These are phyloP conservation scores for Eimeria brunetti DNA, from an alignment of 169 alveolate species.

Conservation along the genomic window DNA sequence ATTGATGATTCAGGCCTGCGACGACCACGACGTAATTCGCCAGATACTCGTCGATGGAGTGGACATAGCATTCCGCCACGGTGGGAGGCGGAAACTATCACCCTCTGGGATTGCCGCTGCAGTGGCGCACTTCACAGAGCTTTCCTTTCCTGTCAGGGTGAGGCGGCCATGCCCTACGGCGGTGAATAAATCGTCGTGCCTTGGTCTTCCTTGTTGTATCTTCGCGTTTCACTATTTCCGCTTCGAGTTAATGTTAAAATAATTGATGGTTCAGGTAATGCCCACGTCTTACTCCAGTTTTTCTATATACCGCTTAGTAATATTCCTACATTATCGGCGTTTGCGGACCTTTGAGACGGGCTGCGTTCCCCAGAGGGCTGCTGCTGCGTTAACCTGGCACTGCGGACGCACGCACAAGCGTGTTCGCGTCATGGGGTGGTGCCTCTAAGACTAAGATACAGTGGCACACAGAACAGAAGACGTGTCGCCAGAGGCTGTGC, in stretches of 20 bases:
- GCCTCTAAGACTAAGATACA: background rate
- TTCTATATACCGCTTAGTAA: too few species aligned
- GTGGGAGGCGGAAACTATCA: conserved; percentile 57
- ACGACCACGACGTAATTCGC: conserved; percentile 32
- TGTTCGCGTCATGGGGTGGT: background rate
- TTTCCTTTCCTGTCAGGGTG: conserved; percentile 66
- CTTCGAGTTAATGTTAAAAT: too few species aligned
- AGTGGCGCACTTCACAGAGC: conserved; percentile 63
- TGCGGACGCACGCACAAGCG: background rate
- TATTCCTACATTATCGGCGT: too few species aligned
- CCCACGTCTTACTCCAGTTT: too few species aligned
- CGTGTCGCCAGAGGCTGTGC: background rate
- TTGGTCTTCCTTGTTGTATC: too few species aligned
- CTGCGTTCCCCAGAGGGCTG: background rate
- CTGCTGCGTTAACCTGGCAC: background rate
- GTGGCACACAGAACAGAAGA: background rate
- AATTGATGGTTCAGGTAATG: too few species aligned
- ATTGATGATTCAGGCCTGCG: conserved; percentile 40
- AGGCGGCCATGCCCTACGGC: background rate
- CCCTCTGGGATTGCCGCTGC: conserved; percentile 60
- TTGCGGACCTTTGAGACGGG: background rate
- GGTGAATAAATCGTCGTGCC: too few species aligned
- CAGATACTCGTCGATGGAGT: conserved; percentile 68
- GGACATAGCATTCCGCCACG: conserved; percentile 54
- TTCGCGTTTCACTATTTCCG: too few species aligned